phyloP scores from a whole-genome alignment of 2,329 filamentous ascomycete genomes.

The Cytospora piceicola region DNA sequence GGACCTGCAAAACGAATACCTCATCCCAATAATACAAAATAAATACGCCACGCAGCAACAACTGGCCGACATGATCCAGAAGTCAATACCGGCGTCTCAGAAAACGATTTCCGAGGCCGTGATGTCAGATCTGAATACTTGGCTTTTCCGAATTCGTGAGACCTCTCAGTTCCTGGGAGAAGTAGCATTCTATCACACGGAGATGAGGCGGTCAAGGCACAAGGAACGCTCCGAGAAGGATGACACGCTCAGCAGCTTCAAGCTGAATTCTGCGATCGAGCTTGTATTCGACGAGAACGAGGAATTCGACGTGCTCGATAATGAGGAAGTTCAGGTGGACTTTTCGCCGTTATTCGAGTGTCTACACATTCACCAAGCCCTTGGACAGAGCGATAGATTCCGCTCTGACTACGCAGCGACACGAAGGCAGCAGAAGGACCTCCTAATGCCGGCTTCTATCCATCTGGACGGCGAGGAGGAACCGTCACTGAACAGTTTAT shows the following conservation, averaged over 20 bases:
- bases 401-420: constrained; percentile 90
- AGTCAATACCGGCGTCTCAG: constrained; percentile 90
- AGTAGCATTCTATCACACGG: constrained; percentile 94
- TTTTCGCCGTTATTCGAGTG: constrained; percentile 95
- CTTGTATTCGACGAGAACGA: constrained; percentile 93
- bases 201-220: constrained; percentile 80
- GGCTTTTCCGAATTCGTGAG: constrained; percentile 93
- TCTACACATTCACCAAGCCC: constrained; percentile 91
- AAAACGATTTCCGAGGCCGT: constrained; percentile 94
- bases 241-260: constrained; percentile 78
- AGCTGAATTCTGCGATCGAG: constrained; percentile 93
- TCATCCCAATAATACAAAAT: constrained; percentile 71
- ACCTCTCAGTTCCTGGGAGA: constrained; percentile 95
- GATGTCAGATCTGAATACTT: constrained; percentile 95
- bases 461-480: constrained; percentile 82
- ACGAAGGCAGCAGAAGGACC: constrained; percentile 85
- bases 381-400: constrained; percentile 91
- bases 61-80: constrained; percentile 93
- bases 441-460: constrained; percentile 78
- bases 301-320: constrained; percentile 93
- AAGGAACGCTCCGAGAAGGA: constrained; percentile 80
- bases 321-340: constrained; percentile 92
- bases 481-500: constrained; percentile 80
- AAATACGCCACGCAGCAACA: constrained; percentile 94
- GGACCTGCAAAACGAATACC: constrained; percentile 93